Conservation (phyloP, 2,329 filamentous ascomycete genomes). For the Claviceps arundinis region DNA sequence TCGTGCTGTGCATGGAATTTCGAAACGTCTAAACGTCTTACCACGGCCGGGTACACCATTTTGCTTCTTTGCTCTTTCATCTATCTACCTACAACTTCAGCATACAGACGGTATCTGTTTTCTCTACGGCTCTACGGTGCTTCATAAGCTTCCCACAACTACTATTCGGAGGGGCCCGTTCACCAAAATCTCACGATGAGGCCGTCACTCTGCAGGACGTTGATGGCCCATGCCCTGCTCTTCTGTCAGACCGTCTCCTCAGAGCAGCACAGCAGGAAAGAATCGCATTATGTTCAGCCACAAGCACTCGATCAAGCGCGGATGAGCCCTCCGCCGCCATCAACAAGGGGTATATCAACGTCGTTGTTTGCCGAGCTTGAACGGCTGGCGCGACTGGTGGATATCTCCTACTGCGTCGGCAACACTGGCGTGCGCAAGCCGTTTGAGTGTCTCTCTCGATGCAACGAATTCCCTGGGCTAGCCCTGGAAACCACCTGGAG, state of each 20-base stretch:
- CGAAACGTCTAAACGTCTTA: too few species aligned
- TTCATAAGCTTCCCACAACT: not conserved
- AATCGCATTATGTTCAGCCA: not conserved
- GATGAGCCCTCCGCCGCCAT: not conserved
- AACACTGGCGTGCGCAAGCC: slow-evolving; percentile 68
- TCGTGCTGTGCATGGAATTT: too few species aligned
- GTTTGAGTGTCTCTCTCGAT: slow-evolving; percentile 75
- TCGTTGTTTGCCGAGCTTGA: slow-evolving; percentile 70
- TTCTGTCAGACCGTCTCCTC: not conserved
- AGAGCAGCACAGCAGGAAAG: not conserved
- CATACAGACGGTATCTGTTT: too few species aligned
- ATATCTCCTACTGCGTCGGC: slow-evolving; percentile 90
- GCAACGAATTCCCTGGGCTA: slow-evolving; percentile 67
- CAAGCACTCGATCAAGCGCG: not conserved
- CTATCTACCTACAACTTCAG: too few species aligned
- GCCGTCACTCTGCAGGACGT: not conserved
- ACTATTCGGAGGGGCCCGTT: not conserved
- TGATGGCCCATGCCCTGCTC: not conserved
- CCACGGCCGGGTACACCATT: too few species aligned
- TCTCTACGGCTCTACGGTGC: too few species aligned
- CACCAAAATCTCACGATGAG: not conserved
- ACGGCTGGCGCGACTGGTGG: slow-evolving; percentile 78
- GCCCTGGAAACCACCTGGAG: slow-evolving; percentile 79
- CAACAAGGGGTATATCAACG: slow-evolving; percentile 32
- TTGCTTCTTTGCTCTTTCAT: too few species aligned